Percentiles rank a stretch among this genome's conserved stretches.
phyloP scores from a whole-genome alignment of 2,329 filamentous ascomycete species.

The Phialophora tarda region DNA sequence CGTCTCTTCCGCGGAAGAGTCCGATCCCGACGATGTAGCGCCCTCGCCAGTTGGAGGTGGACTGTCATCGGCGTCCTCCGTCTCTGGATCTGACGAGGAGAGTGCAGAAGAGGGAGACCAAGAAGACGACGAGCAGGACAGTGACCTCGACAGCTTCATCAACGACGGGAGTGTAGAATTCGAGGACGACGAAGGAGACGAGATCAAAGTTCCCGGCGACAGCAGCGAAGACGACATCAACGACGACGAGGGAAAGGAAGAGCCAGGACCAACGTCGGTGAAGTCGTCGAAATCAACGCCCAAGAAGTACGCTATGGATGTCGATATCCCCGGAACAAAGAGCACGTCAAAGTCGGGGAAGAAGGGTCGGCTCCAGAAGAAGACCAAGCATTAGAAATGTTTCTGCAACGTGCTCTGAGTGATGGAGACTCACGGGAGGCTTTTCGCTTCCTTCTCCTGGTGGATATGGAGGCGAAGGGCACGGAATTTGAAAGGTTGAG shows the following conservation, averaged over 20 bases:
- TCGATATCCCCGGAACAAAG: neutral
- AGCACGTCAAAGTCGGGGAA: neutral
- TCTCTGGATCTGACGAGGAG: conserved; percentile 41
- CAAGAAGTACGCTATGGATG: neutral
- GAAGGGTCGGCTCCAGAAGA: neutral
- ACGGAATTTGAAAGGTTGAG: neutral
- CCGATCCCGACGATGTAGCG: conserved; percentile 29
- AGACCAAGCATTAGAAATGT: neutral
- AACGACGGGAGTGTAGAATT: conserved; percentile 53
- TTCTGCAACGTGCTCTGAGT: neutral
- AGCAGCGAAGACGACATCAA: conserved; percentile 31
- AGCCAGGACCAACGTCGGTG: neutral
- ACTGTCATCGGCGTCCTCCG: conserved; percentile 33
- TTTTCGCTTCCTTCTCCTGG: neutral
- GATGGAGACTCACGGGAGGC: neutral
- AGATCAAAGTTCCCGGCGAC: conserved; percentile 40
- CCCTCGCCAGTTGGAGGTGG: conserved; percentile 30
- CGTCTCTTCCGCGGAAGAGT: conserved; percentile 37
- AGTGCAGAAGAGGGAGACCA: conserved; percentile 47
- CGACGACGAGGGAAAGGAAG: neutral
- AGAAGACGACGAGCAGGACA: conserved; percentile 53
- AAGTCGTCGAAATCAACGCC: neutral
- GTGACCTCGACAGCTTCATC: conserved; percentile 51
- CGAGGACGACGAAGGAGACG: conserved; percentile 53
- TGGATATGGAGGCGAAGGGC: neutral